Conservation (phyloP, 129 eudicot genomes). For the Arctium minus region DNA sequence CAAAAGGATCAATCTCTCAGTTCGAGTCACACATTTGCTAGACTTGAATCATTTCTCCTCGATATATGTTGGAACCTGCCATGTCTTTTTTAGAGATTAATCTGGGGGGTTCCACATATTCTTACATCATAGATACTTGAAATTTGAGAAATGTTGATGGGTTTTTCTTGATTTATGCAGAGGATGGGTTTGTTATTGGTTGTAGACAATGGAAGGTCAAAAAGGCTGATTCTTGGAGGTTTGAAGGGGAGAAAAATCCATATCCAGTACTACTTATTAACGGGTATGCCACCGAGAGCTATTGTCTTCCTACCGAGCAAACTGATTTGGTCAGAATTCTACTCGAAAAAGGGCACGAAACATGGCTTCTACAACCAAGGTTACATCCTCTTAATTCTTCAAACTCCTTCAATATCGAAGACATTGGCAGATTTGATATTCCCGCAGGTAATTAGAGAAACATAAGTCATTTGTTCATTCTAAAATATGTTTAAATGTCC, state of each 20-base stretch:
- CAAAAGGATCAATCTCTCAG: background rate
- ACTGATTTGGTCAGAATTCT: constrained; percentile 46
- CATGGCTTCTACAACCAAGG: constrained; percentile 48
- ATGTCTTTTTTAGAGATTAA: too few species aligned
- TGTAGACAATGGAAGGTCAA: constrained; percentile 47
- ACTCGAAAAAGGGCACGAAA: constrained; percentile 37
- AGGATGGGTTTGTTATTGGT: constrained; percentile 32
- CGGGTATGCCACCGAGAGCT: constrained; percentile 46
- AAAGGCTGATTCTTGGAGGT: background rate
- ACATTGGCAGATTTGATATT: constrained; percentile 44
- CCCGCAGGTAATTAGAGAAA: constrained; percentile 37
- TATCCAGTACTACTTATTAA: constrained; percentile 45
- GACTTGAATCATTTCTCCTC: background rate
- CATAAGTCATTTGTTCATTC: background rate
- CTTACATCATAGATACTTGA: background rate
- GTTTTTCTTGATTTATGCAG: constrained; percentile 18
- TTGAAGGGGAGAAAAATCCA: constrained; percentile 2
- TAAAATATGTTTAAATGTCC: background rate
- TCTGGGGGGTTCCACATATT: background rate
- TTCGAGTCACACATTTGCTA: background rate
- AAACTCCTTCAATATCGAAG: constrained; percentile 37
- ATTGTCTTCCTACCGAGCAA: constrained; percentile 46
- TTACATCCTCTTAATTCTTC: constrained; percentile 36
- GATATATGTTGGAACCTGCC: too few species aligned
- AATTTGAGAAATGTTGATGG: background rate